Evolutionary conservation across 1,284 basidiomycete species (phyloP).

Genomic region (Fomitopsis pinicola): DNA sequence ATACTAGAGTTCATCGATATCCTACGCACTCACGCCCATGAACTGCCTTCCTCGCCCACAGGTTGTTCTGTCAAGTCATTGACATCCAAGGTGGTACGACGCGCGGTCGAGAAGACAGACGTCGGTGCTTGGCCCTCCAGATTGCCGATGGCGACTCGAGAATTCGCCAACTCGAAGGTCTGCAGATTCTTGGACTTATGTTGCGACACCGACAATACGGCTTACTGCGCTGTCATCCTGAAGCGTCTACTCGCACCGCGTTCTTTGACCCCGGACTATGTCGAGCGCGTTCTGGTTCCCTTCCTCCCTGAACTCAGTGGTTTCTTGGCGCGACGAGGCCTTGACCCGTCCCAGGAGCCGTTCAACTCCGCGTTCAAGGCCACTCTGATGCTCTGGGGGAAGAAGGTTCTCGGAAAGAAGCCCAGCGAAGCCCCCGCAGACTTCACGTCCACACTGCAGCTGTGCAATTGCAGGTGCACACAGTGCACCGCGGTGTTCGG

Average conservation of each 20-base stretch:
- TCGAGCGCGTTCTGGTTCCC: neutral
- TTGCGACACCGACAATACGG: neutral
- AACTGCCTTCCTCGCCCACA: neutral
- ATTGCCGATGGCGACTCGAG: neutral
- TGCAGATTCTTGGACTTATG: neutral
- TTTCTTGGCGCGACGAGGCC: neutral
- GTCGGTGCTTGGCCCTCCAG: neutral
- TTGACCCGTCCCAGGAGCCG: neutral
- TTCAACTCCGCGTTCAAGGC: neutral
- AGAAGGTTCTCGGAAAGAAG: neutral
- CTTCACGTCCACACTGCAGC: neutral
- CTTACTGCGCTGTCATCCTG: neutral
- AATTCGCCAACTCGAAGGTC: neutral
- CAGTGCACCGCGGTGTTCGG: neutral
- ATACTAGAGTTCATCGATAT: neutral
- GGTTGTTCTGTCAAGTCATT: neutral
- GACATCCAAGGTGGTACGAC: neutral
- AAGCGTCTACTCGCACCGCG: neutral
- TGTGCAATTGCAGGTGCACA: neutral
- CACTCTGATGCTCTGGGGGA: neutral
- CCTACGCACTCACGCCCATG: neutral
- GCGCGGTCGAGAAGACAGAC: neutral
- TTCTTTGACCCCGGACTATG: neutral
- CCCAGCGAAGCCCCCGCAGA: neutral
- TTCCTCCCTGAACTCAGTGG: neutral